Percentiles rank a stretch among this genome's conserved stretches.
Evolutionary conservation across 805 yeast species (phyloP).

Genomic region (Sungouiella thailandica): DNA sequence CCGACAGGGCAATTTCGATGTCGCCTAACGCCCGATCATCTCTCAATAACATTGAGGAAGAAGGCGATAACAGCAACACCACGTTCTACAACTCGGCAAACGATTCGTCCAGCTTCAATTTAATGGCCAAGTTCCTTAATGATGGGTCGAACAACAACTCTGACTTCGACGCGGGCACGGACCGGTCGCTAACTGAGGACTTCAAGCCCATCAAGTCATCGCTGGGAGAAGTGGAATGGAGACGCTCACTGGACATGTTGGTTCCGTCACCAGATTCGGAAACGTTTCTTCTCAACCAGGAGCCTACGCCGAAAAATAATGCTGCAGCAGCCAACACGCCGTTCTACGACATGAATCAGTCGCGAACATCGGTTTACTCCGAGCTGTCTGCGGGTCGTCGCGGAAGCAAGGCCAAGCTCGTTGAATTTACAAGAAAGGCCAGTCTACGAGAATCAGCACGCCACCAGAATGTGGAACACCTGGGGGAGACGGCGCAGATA

Average conservation of each 20-base stretch:
- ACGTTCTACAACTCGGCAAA: conserved; percentile 8
- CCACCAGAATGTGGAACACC: conserved; percentile 22
- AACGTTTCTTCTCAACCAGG: conserved; percentile 6
- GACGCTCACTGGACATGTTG: conserved; percentile 2
- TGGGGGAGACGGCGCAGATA: conserved; percentile 32
- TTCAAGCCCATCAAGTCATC: conserved; percentile 24
- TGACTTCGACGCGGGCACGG: not conserved
- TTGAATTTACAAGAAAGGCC: conserved; percentile 43
- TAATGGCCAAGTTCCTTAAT: conserved; percentile 13
- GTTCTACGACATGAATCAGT: not conserved
- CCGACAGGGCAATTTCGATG: conserved; percentile 12
- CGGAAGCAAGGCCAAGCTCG: conserved; percentile 36
- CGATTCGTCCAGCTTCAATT: conserved; percentile 13
- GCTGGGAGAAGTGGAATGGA: conserved; percentile 30
- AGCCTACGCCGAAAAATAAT: conserved; percentile 5
- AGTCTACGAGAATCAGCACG: conserved; percentile 38
- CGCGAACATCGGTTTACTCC: conserved; percentile 9
- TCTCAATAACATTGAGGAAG: conserved; percentile 13
- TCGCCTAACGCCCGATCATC: conserved; percentile 8
- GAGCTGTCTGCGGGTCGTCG: conserved; percentile 4
- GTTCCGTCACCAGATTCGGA: conserved; percentile 11
- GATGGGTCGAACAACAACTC: not conserved
- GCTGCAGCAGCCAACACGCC: conserved; percentile 1
- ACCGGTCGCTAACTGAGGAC: conserved; percentile 18
- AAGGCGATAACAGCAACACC: conserved; percentile 8